phyloP scores from a whole-genome alignment of 2,329 filamentous ascomycete genomes.

The Trichoderma aggressivum region DNA sequence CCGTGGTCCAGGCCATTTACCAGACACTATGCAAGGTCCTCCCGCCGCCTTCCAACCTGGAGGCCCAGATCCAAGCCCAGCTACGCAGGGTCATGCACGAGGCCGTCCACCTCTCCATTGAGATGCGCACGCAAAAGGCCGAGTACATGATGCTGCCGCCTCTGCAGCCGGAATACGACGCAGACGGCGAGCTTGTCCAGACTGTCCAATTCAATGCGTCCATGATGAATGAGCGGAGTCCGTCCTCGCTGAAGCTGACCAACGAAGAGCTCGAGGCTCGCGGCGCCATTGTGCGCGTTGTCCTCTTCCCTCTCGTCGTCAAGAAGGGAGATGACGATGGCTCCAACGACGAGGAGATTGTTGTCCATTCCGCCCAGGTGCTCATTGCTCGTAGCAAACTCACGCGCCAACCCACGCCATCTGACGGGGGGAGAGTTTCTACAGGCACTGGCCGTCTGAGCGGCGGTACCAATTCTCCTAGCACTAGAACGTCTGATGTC shows the following conservation, averaged over 20 bases:
- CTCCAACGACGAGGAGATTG: constrained; percentile 87
- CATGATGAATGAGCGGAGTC: constrained; percentile 90
- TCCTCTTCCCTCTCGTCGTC: constrained; percentile 93
- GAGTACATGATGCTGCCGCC: constrained; percentile 99
- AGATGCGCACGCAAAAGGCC: constrained; percentile 95
- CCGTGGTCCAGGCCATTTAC: constrained; percentile 83
- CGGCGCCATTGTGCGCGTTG: constrained; percentile 77
- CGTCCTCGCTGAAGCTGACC: constrained; percentile 47
- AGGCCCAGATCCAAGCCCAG: constrained; percentile 76
- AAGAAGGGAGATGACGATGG: constrained; percentile 91
- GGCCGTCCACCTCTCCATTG: constrained; percentile 85
- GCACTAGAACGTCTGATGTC: constrained; percentile 19
- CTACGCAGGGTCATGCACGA: constrained; percentile 83
- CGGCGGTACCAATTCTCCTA: constrained; percentile 27
- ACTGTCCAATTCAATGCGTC: constrained; percentile 89
- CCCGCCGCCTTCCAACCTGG: constrained; percentile 77
- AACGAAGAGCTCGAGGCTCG: constrained; percentile 79
- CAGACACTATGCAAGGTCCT: constrained; percentile 79
- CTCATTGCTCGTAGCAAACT: constrained; percentile 61
- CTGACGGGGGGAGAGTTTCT: constrained; percentile 49
- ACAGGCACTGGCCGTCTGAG: constrained; percentile 39
- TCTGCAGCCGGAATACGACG: constrained; percentile 90
- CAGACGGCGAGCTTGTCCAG: constrained; percentile 81
- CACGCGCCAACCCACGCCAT: constrained; percentile 41
- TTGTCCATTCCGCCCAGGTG: constrained; percentile 93